A percentile compares a stretch with the other conserved stretches of the same genome.
phyloP scores from a whole-genome alignment of 805 yeast genomes.

The Pichia manshurica region DNA sequence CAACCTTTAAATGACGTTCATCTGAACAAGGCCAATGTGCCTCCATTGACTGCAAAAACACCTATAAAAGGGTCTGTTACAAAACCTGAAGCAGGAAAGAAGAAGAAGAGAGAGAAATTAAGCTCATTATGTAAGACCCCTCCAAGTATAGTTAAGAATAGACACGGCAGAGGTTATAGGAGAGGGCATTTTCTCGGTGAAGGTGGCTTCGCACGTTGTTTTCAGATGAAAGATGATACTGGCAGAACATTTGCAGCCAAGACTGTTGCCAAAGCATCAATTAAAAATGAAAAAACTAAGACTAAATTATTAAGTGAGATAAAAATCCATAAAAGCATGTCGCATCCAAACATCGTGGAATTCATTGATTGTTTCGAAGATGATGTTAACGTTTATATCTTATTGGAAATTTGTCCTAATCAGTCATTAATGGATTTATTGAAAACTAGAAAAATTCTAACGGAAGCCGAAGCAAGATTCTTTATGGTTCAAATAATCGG shows the following conservation, averaged over 20 bases:
- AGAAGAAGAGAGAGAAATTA: slow-evolving; percentile 81
- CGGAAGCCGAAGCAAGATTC: slow-evolving; percentile 87
- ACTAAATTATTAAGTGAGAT: slow-evolving; percentile 85
- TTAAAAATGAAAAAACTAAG: slow-evolving; percentile 84
- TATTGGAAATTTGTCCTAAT: slow-evolving; percentile 91
- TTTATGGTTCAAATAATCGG: slow-evolving; percentile 91
- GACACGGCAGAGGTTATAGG: slow-evolving; percentile 81
- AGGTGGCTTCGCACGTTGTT: slow-evolving; percentile 98
- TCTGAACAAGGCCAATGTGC: slow-evolving; percentile 38
- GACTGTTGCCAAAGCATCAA: slow-evolving; percentile 94
- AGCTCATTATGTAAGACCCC: slow-evolving; percentile 94
- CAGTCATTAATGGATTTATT: slow-evolving; percentile 91
- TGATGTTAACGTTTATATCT: slow-evolving; percentile 85
- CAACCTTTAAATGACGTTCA: slow-evolving; percentile 52
- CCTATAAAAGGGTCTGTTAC: slow-evolving; percentile 37
- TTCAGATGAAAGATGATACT: slow-evolving; percentile 86
- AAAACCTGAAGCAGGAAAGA: slow-evolving; percentile 30
- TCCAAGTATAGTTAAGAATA: slow-evolving; percentile 84
- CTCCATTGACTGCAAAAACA: slow-evolving; percentile 29
- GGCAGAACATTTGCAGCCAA: slow-evolving; percentile 93
- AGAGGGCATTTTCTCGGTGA: slow-evolving; percentile 91
- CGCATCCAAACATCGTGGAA: slow-evolving; percentile 85
- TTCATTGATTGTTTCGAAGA: slow-evolving; percentile 97
- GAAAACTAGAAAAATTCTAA: slow-evolving; percentile 73
- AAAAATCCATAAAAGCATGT: slow-evolving; percentile 86